A percentile compares a stretch with the other conserved stretches of the same genome.
Conservation (phyloP, 306 rosid genomes). For the Cyclanthera cordifolia region DNA sequence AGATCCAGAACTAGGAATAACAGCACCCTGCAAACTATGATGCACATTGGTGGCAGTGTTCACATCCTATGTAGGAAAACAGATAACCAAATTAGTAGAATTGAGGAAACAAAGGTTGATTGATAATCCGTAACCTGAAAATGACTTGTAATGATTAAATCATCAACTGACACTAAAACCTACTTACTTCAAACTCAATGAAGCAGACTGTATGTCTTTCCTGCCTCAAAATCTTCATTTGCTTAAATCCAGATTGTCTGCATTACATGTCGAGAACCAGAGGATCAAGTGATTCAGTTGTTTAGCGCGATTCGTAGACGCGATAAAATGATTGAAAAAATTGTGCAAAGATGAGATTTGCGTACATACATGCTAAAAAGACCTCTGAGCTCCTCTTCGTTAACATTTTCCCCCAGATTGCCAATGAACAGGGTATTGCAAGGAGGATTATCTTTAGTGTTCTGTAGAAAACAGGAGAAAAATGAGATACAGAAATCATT, state of each 20-base stretch:
- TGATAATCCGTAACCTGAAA: neutral
- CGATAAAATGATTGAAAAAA: slow-evolving; percentile 1
- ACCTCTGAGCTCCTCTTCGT: slow-evolving; percentile 94
- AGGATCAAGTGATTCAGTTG: slow-evolving; percentile 2
- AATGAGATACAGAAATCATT: slow-evolving; percentile 1
- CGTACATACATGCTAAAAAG: slow-evolving; percentile 64
- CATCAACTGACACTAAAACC: slow-evolving; percentile 11
- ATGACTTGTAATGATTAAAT: neutral
- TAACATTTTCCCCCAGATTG: slow-evolving; percentile 90
- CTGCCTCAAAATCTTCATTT: slow-evolving; percentile 95
- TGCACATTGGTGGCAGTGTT: slow-evolving; percentile 86
- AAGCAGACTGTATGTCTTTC: slow-evolving; percentile 99
- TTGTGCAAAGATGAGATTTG: neutral
- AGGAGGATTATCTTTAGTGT: slow-evolving; percentile 97
- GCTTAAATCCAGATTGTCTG: slow-evolving; percentile 98
- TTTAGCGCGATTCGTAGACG: neutral
- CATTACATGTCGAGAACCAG: slow-evolving; percentile 19
- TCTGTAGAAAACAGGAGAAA: slow-evolving; percentile 33
- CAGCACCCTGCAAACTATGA: slow-evolving; percentile 92
- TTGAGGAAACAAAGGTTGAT: neutral
- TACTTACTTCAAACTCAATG: slow-evolving; percentile 93
- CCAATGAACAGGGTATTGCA: slow-evolving; percentile 98
- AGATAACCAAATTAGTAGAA: slow-evolving; percentile 7
- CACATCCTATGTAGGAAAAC: slow-evolving; percentile 52
- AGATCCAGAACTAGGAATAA: slow-evolving; percentile 94